phyloP scores from a whole-genome alignment of 2,329 filamentous ascomycete genomes.

The Helicocarpus griseus region DNA sequence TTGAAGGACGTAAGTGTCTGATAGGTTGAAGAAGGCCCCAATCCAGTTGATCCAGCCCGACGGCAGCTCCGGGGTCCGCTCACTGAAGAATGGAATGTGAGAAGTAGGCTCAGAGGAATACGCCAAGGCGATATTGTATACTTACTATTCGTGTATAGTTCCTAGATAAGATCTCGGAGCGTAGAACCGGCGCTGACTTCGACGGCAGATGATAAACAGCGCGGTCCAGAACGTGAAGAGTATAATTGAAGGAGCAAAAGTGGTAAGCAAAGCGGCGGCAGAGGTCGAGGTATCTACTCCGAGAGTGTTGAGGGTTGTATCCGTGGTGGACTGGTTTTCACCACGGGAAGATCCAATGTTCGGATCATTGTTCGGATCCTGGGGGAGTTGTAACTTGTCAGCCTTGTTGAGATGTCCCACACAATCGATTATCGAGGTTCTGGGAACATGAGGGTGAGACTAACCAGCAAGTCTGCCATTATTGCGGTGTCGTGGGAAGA shows the following conservation, averaged over 20 bases:
- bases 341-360: slow-evolving; percentile 34
- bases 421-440: not conserved
- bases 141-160: slow-evolving; percentile 33
- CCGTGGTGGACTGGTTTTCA: slow-evolving; percentile 26
- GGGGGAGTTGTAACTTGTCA: not conserved
- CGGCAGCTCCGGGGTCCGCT: slow-evolving; percentile 40
- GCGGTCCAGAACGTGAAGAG: slow-evolving; percentile 35
- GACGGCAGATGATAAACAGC: slow-evolving; percentile 38
- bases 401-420: not conserved
- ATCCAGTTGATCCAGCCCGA: slow-evolving; percentile 47
- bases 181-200: slow-evolving; percentile 37
- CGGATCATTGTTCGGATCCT: slow-evolving; percentile 32
- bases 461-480: not conserved
- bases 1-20: slow-evolving; percentile 74
- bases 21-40: slow-evolving; percentile 41
- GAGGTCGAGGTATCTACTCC: slow-evolving; percentile 37
- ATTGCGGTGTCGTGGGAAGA: not conserved
- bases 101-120: not conserved
- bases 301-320: slow-evolving; percentile 21
- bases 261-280: slow-evolving; percentile 38
- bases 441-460: not conserved
- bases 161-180: slow-evolving; percentile 34
- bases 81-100: slow-evolving; percentile 17
- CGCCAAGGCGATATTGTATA: slow-evolving; percentile 3
- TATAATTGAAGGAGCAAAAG: slow-evolving; percentile 38